phyloP scores from a whole-genome alignment of 2,329 filamentous ascomycete genomes.

The Aureobasidium zeae region DNA sequence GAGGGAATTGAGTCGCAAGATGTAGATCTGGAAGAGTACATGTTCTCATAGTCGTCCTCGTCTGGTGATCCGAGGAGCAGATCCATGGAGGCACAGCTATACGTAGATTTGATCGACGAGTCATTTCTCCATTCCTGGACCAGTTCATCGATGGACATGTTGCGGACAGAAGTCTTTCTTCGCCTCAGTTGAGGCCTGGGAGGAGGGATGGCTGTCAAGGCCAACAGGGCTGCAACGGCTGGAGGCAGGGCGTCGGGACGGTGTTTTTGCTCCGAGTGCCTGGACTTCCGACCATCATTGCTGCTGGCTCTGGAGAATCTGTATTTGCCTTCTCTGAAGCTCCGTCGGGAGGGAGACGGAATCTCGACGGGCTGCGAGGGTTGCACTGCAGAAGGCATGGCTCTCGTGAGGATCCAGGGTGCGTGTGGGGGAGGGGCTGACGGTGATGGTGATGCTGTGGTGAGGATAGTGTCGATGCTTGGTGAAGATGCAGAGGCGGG shows the following conservation, averaged over 20 bases:
- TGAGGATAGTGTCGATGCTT: too few relatives aligned
- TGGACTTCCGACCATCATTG: conserved; percentile 21
- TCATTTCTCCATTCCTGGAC: conserved; percentile 48
- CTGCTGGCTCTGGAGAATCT: conserved; percentile 27
- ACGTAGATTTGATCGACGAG: conserved; percentile 24
- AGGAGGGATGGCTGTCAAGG: conserved; percentile 50
- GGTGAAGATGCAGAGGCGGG: background rate
- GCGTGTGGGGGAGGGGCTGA: background rate
- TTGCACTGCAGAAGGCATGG: conserved; percentile 8
- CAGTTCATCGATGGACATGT: conserved; percentile 48
- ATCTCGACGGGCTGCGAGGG: conserved; percentile 36
- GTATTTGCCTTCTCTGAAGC: conserved; percentile 24
- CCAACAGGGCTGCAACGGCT: conserved; percentile 49
- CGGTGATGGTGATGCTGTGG: background rate
- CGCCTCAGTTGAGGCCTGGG: conserved; percentile 34
- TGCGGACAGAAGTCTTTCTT: conserved; percentile 32
- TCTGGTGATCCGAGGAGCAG: conserved; percentile 48
- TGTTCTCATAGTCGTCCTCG: conserved; percentile 35
- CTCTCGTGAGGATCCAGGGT: conserved; percentile 3
- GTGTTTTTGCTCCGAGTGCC: conserved; percentile 25
- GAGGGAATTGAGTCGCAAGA: conserved; percentile 52
- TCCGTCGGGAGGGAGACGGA: conserved; percentile 26
- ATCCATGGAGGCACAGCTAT: conserved; percentile 37
- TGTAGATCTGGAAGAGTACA: conserved; percentile 41
- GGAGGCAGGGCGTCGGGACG: conserved; percentile 40